phyloP scores from a whole-genome alignment of 2,329 filamentous ascomycete genomes.

The Paracorniculantispora psalliotae region DNA sequence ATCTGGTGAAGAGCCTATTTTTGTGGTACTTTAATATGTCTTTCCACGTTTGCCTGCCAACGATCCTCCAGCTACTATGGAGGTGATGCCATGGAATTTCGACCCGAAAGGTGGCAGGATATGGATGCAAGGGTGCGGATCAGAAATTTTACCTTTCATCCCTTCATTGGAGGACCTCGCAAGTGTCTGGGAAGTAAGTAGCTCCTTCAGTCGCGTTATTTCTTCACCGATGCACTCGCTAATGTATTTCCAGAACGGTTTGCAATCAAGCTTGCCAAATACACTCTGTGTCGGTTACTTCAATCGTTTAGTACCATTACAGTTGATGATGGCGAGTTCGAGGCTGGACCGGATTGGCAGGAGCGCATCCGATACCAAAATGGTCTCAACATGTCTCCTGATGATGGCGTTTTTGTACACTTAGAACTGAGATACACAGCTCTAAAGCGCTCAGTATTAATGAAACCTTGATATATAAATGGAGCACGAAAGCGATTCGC shows the following conservation, averaged over 20 bases:
- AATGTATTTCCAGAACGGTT: slow-evolving; percentile 11
- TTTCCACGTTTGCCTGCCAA: slow-evolving; percentile 9
- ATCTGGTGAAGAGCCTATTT: slow-evolving; percentile 6
- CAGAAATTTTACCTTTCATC: slow-evolving; percentile 13
- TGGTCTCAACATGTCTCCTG: slow-evolving; percentile 8
- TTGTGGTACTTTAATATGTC: slow-evolving; percentile 1
- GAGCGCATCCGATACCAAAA: slow-evolving; percentile 9
- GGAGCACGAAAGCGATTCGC: too few species aligned
- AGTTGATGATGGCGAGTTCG: neutral
- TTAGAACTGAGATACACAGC: too few species aligned
- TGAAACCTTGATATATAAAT: too few species aligned
- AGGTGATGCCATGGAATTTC: neutral
- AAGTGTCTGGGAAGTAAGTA: slow-evolving; percentile 13
- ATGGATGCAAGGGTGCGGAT: neutral
- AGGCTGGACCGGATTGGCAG: slow-evolving; percentile 7
- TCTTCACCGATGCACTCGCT: neutral
- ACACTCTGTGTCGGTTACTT: slow-evolving; percentile 13
- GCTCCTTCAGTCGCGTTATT: neutral
- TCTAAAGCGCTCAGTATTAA: too few species aligned
- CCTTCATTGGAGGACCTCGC: slow-evolving; percentile 14
- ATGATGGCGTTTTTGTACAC: neutral
- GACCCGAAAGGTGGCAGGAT: slow-evolving; percentile 4
- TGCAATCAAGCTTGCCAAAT: slow-evolving; percentile 13
- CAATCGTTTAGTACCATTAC: slow-evolving; percentile 12
- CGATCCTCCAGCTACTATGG: slow-evolving; percentile 7